Conservation (phyloP, 257 asterid genomes). For the Ocimum tenuiflorum region DNA sequence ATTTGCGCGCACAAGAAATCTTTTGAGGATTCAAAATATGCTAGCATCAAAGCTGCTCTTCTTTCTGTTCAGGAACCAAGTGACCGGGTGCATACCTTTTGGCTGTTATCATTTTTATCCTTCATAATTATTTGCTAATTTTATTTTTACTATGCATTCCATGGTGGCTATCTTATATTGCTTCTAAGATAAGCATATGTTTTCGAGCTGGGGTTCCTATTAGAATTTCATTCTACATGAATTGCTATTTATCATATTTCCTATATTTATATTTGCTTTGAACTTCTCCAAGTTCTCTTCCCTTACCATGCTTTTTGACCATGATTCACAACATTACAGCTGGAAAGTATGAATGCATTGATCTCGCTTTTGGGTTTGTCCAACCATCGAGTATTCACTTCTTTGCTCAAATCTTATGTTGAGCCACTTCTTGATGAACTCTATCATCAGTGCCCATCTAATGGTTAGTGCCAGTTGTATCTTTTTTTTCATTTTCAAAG, state of each 20-base stretch:
- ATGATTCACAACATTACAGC: slow-evolving; percentile 30
- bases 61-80: slow-evolving; percentile 20
- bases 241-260: slow-evolving; percentile 1
- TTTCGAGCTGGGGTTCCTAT: too few species aligned
- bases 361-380: slow-evolving; percentile 57
- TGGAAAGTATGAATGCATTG: slow-evolving; percentile 30
- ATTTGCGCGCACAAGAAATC: slow-evolving; percentile 66
- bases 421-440: slow-evolving; percentile 62
- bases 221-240: neutral
- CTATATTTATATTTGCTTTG: neutral
- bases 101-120: neutral
- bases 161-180: neutral
- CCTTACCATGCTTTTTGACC: neutral
- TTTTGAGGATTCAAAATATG: slow-evolving; percentile 44
- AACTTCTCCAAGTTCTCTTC: neutral
- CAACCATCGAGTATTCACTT: slow-evolving; percentile 41
- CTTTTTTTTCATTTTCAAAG: slow-evolving; percentile 1
- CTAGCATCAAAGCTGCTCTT: slow-evolving; percentile 42
- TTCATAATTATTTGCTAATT: neutral
- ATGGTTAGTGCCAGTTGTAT: slow-evolving; percentile 37
- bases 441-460: slow-evolving; percentile 33
- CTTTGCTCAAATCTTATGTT: slow-evolving; percentile 47
- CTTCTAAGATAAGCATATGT: too few species aligned
- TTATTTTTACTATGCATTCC: neutral
- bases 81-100: slow-evolving; percentile 35